Evolutionary conservation across 1,284 basidiomycete genomes (phyloP), one percentile per base, ranked within the genome.

Genomic region (Cutaneotrichosporon spelunceum): DNA sequence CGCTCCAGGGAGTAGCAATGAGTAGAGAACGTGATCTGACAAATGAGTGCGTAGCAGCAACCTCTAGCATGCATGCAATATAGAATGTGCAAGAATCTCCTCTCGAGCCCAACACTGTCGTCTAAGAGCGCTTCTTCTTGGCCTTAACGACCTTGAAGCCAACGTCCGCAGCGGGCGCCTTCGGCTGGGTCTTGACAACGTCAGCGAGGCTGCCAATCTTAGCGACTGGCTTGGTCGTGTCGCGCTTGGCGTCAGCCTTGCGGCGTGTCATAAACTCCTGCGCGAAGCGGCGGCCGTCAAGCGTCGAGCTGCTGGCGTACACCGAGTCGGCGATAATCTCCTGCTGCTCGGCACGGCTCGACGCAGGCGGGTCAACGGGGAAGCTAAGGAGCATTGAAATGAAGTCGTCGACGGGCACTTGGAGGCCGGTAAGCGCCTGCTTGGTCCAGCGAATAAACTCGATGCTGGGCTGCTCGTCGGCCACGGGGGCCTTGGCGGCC

Each of bases 371-470:
- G 69, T 96, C 92, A 49, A 95, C 78, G 8, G 93, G 90, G 82
- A 96, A 95, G 1, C 88, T 87, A 27, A 96, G 83, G 23, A 94
- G 81, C 89, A 97, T 94, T 50, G 88, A 86, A 72, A 91, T 87
- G 73, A 96, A 92, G 69, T 96, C 93, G 74, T 96, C 93, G 56
- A 93, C 91, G 36, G 54, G 57, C 39, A 57, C 61, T 6, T 36
- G 42, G 49, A 53, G 49, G 26, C 93, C 95, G 71, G 89, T 91
- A 59, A 99, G 80, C 3, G 92, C 88, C 63, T 92, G 89, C 68
- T 86, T 88, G 69, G 93, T 83, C 93, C 96, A 98, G 71, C 87
- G 88, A 71, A 98, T 80, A 80, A 99, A 98, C 61, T 99, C 95
- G 57, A 82, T 72, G 2, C 90, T 91, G 6, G 93, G 91, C 9